phyloP scores from a whole-genome alignment of 805 yeast genomes.

The Candida tallmaniae region DNA sequence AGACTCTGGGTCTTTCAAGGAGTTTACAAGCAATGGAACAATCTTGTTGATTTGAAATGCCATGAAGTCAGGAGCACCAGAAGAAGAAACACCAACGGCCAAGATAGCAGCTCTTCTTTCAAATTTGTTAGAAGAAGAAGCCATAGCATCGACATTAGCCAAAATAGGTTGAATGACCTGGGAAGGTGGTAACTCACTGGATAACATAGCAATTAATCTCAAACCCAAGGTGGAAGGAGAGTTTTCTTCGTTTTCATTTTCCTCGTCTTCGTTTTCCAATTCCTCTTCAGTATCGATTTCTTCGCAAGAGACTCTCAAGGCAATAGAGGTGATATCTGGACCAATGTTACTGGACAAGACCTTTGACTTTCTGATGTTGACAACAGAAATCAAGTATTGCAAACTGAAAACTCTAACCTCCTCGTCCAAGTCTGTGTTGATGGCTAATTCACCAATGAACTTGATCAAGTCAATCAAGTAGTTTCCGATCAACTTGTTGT shows the following conservation, averaged over 20 bases:
- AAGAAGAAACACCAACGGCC: constrained; percentile 75
- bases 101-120: constrained; percentile 86
- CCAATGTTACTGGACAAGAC: constrained; percentile 79
- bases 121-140: constrained; percentile 55
- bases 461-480: constrained; percentile 63
- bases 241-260: constrained; percentile 90
- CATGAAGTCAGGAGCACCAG: constrained; percentile 93
- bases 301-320: constrained; percentile 74
- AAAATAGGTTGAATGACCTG: constrained; percentile 83
- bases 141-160: constrained; percentile 54
- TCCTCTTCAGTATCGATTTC: constrained; percentile 71
- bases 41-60: constrained; percentile 70
- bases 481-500: constrained; percentile 74
- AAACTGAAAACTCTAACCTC: constrained; percentile 81
- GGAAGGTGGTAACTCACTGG: constrained; percentile 85
- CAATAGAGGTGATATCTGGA: constrained; percentile 68
- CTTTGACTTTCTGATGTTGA: constrained; percentile 76
- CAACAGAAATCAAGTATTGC: constrained; percentile 76
- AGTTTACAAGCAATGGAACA: constrained; percentile 66
- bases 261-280: constrained; percentile 76
- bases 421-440: constrained; percentile 62
- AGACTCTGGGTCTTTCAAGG: constrained; percentile 70
- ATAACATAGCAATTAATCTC: constrained; percentile 71
- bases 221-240: constrained; percentile 74
- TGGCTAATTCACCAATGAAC: constrained; percentile 71